Evolutionary conservation across 2,329 filamentous ascomycete species (phyloP).

Genomic region (Coniochaeta sp.): DNA sequence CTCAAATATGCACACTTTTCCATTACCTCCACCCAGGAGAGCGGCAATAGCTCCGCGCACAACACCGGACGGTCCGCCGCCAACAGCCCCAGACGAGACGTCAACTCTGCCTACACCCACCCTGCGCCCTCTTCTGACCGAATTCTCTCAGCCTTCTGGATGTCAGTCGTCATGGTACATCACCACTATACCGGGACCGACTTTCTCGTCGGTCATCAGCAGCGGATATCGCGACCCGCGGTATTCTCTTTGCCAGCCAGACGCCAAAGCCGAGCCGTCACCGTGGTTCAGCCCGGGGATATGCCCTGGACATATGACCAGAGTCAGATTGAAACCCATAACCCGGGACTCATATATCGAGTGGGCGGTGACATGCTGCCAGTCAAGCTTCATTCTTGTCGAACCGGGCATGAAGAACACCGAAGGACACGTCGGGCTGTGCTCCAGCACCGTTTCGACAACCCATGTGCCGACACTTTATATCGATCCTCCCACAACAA

Average conservation of each 20-base stretch:
- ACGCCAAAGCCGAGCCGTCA: not conserved
- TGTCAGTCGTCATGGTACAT: not conserved
- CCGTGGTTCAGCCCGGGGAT: not conserved
- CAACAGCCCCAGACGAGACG: no score
- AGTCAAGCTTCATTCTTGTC: not conserved
- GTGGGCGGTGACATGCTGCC: not conserved
- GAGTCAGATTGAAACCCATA: not conserved
- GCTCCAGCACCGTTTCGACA: not conserved
- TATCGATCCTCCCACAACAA: no score
- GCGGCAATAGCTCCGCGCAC: no score
- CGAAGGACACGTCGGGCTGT: no score
- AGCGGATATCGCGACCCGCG: not conserved
- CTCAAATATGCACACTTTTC: no score
- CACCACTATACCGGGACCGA: not conserved
- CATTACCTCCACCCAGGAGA: no score
- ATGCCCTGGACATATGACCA: not conserved
- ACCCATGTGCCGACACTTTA: not conserved
- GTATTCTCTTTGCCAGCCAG: not conserved
- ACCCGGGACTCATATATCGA: not conserved
- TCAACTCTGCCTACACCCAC: no score
- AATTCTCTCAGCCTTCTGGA: not conserved
- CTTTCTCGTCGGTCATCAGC: not conserved
- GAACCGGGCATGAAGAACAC: no score
- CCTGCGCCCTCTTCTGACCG: not conserved
- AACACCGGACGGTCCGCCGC: no score